Evolutionary conservation across 129 eudicot species (phyloP).

Genomic region (Ambrosia artemisiifolia): DNA sequence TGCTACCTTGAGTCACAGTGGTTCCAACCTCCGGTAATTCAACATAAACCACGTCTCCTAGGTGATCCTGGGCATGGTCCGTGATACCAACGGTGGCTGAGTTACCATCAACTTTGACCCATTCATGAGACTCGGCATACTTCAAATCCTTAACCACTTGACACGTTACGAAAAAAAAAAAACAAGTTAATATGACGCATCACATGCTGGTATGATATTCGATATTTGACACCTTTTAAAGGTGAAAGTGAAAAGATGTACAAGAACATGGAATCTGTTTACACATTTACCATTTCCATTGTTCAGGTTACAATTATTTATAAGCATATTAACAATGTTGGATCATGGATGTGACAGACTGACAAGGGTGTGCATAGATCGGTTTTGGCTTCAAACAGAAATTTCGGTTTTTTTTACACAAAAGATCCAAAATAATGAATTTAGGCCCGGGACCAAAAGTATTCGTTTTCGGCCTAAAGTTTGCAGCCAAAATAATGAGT

Average conservation of each 20-base stretch:
- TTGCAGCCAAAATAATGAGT: no score
- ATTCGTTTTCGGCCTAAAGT: no score
- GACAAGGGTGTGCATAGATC: no score
- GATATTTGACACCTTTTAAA: not conserved
- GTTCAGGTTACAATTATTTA: no score
- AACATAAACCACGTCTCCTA: constrained; percentile 89
- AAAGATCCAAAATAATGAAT: no score
- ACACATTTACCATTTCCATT: not conserved
- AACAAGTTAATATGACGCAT: not conserved
- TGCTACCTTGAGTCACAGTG: constrained; percentile 52
- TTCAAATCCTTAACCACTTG: constrained; percentile 70
- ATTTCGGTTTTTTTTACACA: no score
- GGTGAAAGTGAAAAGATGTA: not conserved
- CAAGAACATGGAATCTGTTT: not conserved
- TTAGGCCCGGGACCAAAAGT: no score
- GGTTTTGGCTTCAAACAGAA: no score
- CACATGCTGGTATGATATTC: not conserved
- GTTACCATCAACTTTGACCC: constrained; percentile 79
- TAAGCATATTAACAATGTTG: no score
- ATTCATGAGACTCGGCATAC: constrained; percentile 86
- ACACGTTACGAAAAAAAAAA: not conserved
- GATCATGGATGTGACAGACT: no score
- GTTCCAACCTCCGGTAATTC: constrained; percentile 71
- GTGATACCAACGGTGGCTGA: constrained; percentile 78
- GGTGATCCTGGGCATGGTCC: constrained; percentile 91